Percentiles rank a stretch among this genome's conserved stretches.
Conservation (phyloP, 75 land plant species). For the Sequoiadendron giganteum region DNA sequence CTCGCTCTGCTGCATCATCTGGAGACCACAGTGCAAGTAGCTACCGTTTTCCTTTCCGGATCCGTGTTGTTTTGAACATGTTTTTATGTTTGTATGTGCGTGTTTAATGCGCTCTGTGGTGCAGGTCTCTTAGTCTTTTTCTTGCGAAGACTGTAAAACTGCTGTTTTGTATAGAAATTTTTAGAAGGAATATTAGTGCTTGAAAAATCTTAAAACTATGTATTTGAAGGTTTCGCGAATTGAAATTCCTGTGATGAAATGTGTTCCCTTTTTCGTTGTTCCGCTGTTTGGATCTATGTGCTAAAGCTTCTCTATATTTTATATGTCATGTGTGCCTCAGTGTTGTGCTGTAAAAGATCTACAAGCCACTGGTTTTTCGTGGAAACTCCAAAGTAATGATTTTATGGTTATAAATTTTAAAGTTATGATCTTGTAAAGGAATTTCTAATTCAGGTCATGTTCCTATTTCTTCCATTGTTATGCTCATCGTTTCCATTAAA, state of each 20-base stretch:
- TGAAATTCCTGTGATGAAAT: background rate
- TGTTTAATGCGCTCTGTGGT: background rate
- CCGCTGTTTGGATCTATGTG: background rate
- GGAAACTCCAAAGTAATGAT: background rate
- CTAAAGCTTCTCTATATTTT: too few relatives aligned
- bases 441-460: background rate
- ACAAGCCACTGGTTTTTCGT: background rate
- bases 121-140: background rate
- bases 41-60: conserved; percentile 1
- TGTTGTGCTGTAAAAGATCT: background rate
- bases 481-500: background rate
- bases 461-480: background rate
- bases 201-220: background rate
- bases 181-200: background rate
- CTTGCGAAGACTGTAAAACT: background rate
- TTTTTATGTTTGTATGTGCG: background rate
- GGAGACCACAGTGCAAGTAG: conserved; percentile 6
- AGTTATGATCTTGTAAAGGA: background rate
- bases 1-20: background rate
- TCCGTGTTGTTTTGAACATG: background rate
- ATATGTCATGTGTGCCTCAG: background rate
- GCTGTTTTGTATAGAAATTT: background rate
- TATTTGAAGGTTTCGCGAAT: background rate
- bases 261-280: background rate
- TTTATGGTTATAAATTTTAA: background rate